Percentiles rank a stretch among this genome's conserved stretches.
phyloP scores from a whole-genome alignment of 441 rosid species.

The Erysimum pusillum region DNA sequence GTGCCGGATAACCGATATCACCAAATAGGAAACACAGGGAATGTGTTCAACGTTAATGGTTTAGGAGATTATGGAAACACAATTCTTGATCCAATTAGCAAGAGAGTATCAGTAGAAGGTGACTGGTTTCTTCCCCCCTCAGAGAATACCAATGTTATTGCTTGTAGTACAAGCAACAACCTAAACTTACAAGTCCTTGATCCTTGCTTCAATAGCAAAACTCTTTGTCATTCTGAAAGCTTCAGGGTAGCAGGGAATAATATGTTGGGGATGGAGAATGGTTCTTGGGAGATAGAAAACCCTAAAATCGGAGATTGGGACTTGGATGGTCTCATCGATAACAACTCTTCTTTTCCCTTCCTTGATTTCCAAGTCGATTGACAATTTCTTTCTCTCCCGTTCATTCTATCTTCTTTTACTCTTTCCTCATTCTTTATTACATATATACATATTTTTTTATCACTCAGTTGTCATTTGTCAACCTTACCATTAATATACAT shows the following conservation, averaged over 20 bases:
- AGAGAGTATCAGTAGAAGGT: conserved; percentile 50
- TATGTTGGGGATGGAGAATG: conserved; percentile 55
- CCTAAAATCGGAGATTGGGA: conserved; percentile 75
- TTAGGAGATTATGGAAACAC: conserved; percentile 44
- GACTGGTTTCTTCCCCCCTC: conserved; percentile 66
- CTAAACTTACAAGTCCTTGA: conserved; percentile 47
- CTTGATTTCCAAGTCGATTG: conserved; percentile 73
- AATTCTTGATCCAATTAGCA: conserved; percentile 45
- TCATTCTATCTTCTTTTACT: conserved; percentile 16
- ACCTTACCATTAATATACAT: not conserved
- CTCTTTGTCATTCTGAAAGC: conserved; percentile 42
- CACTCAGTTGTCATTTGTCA: not conserved
- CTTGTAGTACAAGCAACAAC: conserved; percentile 48
- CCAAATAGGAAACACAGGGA: conserved; percentile 47
- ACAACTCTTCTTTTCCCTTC: conserved; percentile 59
- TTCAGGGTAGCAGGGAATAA: conserved; percentile 50
- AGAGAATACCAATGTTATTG: conserved; percentile 43
- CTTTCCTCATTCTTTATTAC: conserved; percentile 27
- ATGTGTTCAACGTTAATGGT: conserved; percentile 45
- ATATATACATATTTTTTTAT: conserved; percentile 14
- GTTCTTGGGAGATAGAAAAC: conserved; percentile 62
- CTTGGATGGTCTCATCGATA: conserved; percentile 68
- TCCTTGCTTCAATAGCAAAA: conserved; percentile 62
- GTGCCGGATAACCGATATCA: conserved; percentile 41
- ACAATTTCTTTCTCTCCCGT: conserved; percentile 10